phyloP scores from a whole-genome alignment of 208 protist species.

The Leishmania major region DNA sequence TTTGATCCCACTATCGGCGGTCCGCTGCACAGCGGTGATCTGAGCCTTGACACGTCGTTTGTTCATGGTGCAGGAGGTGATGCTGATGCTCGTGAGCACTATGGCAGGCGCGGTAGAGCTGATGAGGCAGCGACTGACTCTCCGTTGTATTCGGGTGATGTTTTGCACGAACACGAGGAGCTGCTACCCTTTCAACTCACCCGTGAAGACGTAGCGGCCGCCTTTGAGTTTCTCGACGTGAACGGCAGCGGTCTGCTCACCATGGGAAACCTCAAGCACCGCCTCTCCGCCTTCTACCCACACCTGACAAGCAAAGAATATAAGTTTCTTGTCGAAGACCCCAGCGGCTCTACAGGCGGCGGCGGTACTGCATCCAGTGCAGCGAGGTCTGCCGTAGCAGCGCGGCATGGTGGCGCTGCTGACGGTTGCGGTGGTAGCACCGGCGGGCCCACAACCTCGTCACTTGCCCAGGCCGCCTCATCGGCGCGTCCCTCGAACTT shows the following conservation, averaged over 20 bases:
- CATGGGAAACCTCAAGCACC: constrained; percentile 84
- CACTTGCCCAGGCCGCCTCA: not conserved
- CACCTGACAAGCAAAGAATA: constrained; percentile 93
- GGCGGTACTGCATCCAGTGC: not conserved
- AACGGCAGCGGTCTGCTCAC: constrained; percentile 77
- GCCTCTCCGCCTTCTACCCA: constrained; percentile 93
- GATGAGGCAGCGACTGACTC: not conserved
- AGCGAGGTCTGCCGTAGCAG: not conserved
- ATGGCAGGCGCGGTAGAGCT: not conserved
- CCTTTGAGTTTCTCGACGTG: constrained; percentile 94
- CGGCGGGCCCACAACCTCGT: not conserved
- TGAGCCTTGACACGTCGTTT: constrained; percentile 8
- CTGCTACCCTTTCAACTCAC: constrained; percentile 53
- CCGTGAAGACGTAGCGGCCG: constrained; percentile 85
- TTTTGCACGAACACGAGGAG: constrained; percentile 1
- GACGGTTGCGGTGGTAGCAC: not conserved
- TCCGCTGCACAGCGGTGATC: not conserved
- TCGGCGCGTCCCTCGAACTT: not conserved
- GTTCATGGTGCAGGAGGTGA: not conserved
- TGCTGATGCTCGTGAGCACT: not conserved
- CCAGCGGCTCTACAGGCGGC: constrained; percentile 20
- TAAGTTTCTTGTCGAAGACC: constrained; percentile 91
- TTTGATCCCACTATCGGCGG: constrained; percentile 7
- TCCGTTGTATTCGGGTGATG: not conserved
- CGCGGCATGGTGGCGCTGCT: not conserved